Base-by-base conservation (phyloP, 805 yeast species). In the Candida endomychidarum region DNA sequence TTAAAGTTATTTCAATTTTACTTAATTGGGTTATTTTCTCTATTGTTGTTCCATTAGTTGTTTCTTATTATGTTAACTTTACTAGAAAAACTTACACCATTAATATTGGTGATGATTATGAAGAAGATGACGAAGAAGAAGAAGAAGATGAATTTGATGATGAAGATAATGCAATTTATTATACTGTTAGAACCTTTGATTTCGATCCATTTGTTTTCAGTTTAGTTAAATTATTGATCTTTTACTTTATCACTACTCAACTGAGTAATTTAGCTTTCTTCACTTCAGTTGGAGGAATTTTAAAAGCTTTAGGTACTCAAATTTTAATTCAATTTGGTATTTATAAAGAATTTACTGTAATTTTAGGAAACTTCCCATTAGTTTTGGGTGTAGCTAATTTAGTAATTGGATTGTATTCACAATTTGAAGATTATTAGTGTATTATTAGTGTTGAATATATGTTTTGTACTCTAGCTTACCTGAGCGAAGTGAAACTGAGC, bases 141-240 rank as follows among this genome's bases (percentile, higher is more conserved):
- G 26, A 32, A 22, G 58, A 54, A 16, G 52, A 59, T 15, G 37
- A 32, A 35, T 58, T 54, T 18, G 52, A 59, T 39, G 65, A 63
- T 46, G 50, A 47, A 12, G 67, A 60, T 21, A 57, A 54, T 19
- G 52, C 59, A 31, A 48, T 62, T 31, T 32, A 32, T 26, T 32
- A 32, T 9, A 54, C 60, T 40, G 60, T 63, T 29, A 64, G 75
- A 57, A 59, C 62, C 41, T 67, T 67, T 54, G 58, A 52, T 36
- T 70, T 56, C 56, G 86, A 80, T 56, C 83, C 85, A 29, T 68
- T 79, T 46, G 60, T 71, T 35, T 78, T 74, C 56, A 73, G 74
- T 42, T 57, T 79, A 49, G 45, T 66, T 38, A 77, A 78, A 54
- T 55, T 72, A 21, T 51, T 77, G 45, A 45, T 71, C 18, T 64